These are phyloP conservation scores for Tirmania nivea DNA, from an alignment of 495 filamentous ascomycete species.

Conservation along the genomic window DNA sequence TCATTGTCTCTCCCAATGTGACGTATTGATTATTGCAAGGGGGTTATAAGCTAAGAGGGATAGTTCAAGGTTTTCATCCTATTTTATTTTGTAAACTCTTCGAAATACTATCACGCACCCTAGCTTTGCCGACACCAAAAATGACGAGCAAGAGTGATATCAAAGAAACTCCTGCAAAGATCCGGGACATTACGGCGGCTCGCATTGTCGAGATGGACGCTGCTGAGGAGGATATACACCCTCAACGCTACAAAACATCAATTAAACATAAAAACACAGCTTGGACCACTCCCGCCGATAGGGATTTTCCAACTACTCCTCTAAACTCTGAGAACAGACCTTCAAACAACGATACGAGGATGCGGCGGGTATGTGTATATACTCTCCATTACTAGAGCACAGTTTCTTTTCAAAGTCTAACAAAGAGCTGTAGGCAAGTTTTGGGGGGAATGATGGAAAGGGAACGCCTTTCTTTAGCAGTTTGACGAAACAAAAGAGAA, in stretches of 20 bases:
- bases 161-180: background rate
- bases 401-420: background rate
- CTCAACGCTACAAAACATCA: background rate
- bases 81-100: too few species aligned
- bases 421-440: background rate
- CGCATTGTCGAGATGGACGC: background rate
- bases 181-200: background rate
- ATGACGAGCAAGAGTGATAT: too few species aligned
- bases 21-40: too few species aligned
- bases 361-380: background rate
- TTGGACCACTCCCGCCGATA: background rate
- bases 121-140: too few species aligned
- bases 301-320: background rate
- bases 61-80: too few species aligned
- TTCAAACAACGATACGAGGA: background rate
- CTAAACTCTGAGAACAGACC: background rate
- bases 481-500: background rate
- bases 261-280: background rate
- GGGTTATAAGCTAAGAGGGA: too few species aligned
- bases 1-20: too few species aligned
- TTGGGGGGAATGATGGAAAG: background rate
- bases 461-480: background rate
- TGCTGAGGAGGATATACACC: background rate
- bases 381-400: too few species aligned
- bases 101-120: too few species aligned